phyloP scores from a whole-genome alignment of 345 rosid species.

The Salix suchowensis region DNA sequence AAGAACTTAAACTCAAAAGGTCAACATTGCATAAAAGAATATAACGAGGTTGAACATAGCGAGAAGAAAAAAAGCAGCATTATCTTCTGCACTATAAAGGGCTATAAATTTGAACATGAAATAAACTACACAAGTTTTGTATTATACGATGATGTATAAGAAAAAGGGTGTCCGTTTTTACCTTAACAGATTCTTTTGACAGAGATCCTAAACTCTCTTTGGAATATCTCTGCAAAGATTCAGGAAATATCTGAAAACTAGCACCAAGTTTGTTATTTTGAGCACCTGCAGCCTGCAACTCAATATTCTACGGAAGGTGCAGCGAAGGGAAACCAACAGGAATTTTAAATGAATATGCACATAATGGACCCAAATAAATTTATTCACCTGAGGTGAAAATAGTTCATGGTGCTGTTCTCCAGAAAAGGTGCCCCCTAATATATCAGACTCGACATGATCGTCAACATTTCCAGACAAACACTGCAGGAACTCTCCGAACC shows the following conservation, averaged over 20 bases:
- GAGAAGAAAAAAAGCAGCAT: not conserved
- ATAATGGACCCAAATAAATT: not conserved
- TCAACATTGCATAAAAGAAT: not conserved
- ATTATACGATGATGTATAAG: not conserved
- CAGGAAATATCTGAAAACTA: slow-evolving; percentile 1
- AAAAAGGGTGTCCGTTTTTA: not conserved
- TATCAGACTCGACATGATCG: slow-evolving; percentile 8
- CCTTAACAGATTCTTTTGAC: slow-evolving; percentile 3
- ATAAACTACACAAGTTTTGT: not conserved
- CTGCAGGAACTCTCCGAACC: not conserved
- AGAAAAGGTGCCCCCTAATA: not conserved
- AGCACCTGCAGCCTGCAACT: slow-evolving; percentile 20
- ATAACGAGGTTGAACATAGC: not conserved
- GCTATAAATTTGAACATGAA: not conserved
- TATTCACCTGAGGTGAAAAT: slow-evolving; percentile 7
- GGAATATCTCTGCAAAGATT: slow-evolving; percentile 6
- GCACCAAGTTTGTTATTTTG: slow-evolving; percentile 1
- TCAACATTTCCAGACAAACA: not conserved
- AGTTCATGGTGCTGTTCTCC: slow-evolving; percentile 1
- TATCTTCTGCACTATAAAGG: not conserved
- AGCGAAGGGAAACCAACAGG: not conserved
- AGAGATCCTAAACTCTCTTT: slow-evolving; percentile 1
- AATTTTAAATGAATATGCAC: not conserved
- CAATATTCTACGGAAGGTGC: slow-evolving; percentile 3
- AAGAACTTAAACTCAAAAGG: not conserved